phyloP scores from a whole-genome alignment of 805 yeast species.

The Brettanomyces bruxellensis region DNA sequence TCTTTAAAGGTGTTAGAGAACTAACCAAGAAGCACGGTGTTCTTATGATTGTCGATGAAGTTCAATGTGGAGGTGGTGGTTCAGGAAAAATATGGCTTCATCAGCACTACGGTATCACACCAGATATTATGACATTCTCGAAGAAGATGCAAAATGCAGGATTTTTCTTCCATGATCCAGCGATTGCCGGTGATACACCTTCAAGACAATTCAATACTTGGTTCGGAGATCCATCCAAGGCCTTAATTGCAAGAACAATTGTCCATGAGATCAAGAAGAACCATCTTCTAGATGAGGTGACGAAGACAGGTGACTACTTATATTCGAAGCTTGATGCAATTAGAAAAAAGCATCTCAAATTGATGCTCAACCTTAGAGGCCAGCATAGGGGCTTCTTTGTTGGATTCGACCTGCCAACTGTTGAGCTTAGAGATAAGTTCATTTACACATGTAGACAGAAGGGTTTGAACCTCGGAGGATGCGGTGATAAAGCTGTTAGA shows the following conservation, averaged over 20 bases:
- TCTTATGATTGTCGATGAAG: conserved; percentile 61
- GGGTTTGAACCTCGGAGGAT: conserved; percentile 63
- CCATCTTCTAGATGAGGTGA: conserved; percentile 38
- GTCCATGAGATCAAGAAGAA: conserved; percentile 43
- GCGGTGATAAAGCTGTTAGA: conserved; percentile 50
- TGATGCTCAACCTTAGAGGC: conserved; percentile 48
- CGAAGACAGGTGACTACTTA: conserved; percentile 46
- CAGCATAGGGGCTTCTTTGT: conserved; percentile 55
- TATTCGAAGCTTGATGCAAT: conserved; percentile 33
- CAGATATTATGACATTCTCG: conserved; percentile 63
- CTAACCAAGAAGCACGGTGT: conserved; percentile 48
- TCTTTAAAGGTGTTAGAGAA: conserved; percentile 56
- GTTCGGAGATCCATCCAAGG: conserved; percentile 71
- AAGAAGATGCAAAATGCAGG: conserved; percentile 72
- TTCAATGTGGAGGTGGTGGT: conserved; percentile 69
- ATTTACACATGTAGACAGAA: conserved; percentile 35
- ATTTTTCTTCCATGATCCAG: conserved; percentile 52
- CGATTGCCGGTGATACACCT: conserved; percentile 49
- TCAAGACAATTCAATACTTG: conserved; percentile 71
- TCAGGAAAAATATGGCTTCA: conserved; percentile 70
- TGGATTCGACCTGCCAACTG: conserved; percentile 48
- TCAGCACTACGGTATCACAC: conserved; percentile 55
- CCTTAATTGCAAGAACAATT: conserved; percentile 53
- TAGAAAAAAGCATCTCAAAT: conserved; percentile 31
- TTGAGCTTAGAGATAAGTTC: conserved; percentile 37